These are phyloP conservation scores for Neofusicoccum ribis DNA, from an alignment of 2,329 filamentous ascomycete genomes.

Conservation along the genomic window DNA sequence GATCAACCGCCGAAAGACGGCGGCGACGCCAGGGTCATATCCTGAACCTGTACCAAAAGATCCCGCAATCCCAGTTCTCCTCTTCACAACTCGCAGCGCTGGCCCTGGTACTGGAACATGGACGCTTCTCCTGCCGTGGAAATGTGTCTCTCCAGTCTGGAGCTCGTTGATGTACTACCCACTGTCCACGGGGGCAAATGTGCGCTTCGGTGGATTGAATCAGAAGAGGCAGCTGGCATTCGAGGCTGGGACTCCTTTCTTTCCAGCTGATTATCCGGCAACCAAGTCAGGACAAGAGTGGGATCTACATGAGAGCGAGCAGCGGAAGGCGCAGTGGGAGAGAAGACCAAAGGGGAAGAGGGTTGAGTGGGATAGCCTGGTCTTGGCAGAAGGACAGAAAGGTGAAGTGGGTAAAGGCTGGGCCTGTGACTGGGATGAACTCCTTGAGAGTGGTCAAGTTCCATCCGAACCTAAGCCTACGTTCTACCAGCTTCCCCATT, in stretches of 20 bases:
- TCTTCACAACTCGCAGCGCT: conserved; percentile 61
- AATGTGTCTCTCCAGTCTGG: conserved; percentile 84
- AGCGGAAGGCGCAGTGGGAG: conserved; percentile 67
- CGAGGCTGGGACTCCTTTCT: conserved; percentile 76
- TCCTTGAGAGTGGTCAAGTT: not conserved
- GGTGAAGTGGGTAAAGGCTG: conserved; percentile 83
- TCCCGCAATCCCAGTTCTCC: conserved; percentile 73
- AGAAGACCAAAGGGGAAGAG: conserved; percentile 80
- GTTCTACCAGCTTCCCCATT: not conserved
- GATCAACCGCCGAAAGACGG: conserved; percentile 73
- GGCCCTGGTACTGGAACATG: conserved; percentile 66
- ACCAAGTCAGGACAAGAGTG: conserved; percentile 77
- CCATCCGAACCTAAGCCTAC: not conserved
- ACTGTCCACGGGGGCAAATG: conserved; percentile 75
- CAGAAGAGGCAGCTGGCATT: conserved; percentile 80
- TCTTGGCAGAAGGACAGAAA: conserved; percentile 70
- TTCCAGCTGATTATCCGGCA: conserved; percentile 80
- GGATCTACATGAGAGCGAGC: conserved; percentile 67
- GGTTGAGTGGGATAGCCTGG: conserved; percentile 70
- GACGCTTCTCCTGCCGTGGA: conserved; percentile 87
- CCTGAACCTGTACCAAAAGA: conserved; percentile 62
- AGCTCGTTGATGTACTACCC: conserved; percentile 81
- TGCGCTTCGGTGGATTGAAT: conserved; percentile 77
- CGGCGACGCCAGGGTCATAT: conserved; percentile 62
- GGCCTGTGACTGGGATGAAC: conserved; percentile 74